A percentile compares a stretch with the other conserved stretches of the same genome.
These are phyloP conservation scores for Guyanaporus albipodus DNA, from an alignment of 768 basidiomycete genomes.

Conservation along the genomic window DNA sequence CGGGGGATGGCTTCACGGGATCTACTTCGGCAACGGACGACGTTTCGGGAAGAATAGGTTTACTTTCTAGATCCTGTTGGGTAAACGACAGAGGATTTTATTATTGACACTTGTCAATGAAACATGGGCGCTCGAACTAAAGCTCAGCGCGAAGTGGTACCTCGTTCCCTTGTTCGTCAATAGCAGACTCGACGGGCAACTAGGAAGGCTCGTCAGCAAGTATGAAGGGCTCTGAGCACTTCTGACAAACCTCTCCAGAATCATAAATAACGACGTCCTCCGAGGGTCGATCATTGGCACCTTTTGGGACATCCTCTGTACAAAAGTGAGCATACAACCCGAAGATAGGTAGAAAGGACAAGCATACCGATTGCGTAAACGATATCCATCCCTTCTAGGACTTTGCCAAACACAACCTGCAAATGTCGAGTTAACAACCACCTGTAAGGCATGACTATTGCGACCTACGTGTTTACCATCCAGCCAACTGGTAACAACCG, in stretches of 20 bases:
- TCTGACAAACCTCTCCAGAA: slow-evolving; percentile 73
- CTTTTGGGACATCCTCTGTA: slow-evolving; percentile 73
- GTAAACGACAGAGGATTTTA: slow-evolving; percentile 46
- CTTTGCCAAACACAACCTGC: slow-evolving; percentile 90
- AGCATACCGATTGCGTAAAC: slow-evolving; percentile 66
- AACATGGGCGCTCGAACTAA: slow-evolving; percentile 45
- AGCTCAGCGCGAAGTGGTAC: slow-evolving; percentile 95
- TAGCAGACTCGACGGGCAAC: slow-evolving; percentile 50
- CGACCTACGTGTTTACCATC: slow-evolving; percentile 78
- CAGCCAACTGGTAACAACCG: slow-evolving; percentile 81
- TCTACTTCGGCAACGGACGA: slow-evolving; percentile 8
- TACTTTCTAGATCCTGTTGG: slow-evolving; percentile 40
- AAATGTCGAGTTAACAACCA: slow-evolving; percentile 8
- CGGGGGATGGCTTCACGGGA: too few relatives aligned
- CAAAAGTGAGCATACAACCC: slow-evolving; percentile 7
- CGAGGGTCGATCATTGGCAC: slow-evolving; percentile 63
- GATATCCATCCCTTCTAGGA: slow-evolving; percentile 90
- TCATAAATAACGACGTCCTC: slow-evolving; percentile 78
- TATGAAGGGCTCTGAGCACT: slow-evolving; percentile 10
- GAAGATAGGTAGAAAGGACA: neutral
- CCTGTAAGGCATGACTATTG: neutral
- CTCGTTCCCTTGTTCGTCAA: slow-evolving; percentile 72
- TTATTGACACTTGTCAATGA: slow-evolving; percentile 45
- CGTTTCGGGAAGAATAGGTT: slow-evolving; percentile 13
- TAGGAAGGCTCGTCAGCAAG: slow-evolving; percentile 23